Base-by-base conservation (phyloP, 2,329 filamentous ascomycete genomes). In the Diaporthe australafricana region DNA sequence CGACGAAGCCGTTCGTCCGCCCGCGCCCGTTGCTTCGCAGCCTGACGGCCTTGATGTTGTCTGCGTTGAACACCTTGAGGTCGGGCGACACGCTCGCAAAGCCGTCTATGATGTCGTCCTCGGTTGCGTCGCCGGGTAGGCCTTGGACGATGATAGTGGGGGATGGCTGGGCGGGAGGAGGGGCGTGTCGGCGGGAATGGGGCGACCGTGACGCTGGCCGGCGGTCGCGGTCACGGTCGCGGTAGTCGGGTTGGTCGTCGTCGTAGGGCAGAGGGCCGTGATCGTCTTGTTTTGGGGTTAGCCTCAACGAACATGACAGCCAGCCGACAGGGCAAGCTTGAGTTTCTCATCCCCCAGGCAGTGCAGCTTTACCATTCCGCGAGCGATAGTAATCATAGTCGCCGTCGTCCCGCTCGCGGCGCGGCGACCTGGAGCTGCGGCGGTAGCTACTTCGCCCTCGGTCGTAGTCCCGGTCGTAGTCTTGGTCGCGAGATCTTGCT, bases 111-210 rank as follows among this genome's bases (percentile, higher is more conserved):
- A 76, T 62, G 81, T 88, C 86, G 78, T 83, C 82, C 78, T 86
- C 81, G 72, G 85, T 84, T 72, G 88, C 81, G 70, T 84, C 84
- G 71, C 81, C 78, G 40, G 87, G 86, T 70, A 90, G 76, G 68
- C 87, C 87, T 76, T 90, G 88, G 53, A 90, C 80, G 68, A 90
- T 88, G 66, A 90, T 62, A 79, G 79, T 42, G 74, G 78, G 42
- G 78, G 82, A 70, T 27, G 72, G 72, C 35, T 73, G 74, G 9
- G 70, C 63, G 56, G 68, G 70, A 30, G 67, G 67, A 25, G 67
- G 67, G 12, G 56, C 70, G 25, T 65, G 16, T 27, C 65, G 65
- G 22, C 72, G 48, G 47, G 47, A 48, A 20, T 69, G 72, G 12
- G 72, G 70, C 25, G 74, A 72, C 12, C 60, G 42, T 20, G 72